A percentile compares a stretch with the other conserved stretches of the same genome.
Conservation (phyloP, 768 basidiomycete genomes). For the Phaffia tasmanica region DNA sequence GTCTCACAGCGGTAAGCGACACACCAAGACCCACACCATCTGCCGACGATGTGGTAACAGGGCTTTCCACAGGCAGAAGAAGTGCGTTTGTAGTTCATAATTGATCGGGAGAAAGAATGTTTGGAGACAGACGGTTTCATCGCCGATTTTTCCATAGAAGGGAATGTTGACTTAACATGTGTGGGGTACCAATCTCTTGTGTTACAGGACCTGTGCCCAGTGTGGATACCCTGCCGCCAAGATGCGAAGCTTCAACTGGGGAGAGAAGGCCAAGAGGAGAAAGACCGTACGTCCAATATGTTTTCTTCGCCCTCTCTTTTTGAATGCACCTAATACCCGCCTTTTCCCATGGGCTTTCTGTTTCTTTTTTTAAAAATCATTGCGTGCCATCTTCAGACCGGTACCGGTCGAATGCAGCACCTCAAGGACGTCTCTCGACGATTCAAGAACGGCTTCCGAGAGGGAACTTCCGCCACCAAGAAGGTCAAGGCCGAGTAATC, state of each 20-base stretch:
- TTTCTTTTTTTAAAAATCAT: neutral
- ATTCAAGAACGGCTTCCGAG: constrained; percentile 75
- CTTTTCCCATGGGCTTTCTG: neutral
- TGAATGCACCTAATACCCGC: neutral
- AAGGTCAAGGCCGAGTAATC: constrained; percentile 48
- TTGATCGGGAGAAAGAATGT: neutral
- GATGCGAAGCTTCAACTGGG: constrained; percentile 94
- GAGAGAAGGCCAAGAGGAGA: constrained; percentile 97
- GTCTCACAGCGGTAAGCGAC: constrained; percentile 32
- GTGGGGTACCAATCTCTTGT: neutral
- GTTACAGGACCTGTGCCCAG: constrained; percentile 65
- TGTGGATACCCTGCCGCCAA: constrained; percentile 96
- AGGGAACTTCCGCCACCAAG: constrained; percentile 86
- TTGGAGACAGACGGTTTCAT: neutral
- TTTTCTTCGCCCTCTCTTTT: neutral
- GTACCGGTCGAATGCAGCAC: constrained; percentile 89
- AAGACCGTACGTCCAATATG: constrained; percentile 58
- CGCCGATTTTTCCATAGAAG: neutral
- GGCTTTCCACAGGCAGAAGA: constrained; percentile 96
- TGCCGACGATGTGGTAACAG: constrained; percentile 95
- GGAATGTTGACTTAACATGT: neutral
- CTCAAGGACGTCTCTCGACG: constrained; percentile 83
- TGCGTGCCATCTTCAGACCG: constrained; percentile 36
- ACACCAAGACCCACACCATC: constrained; percentile 43
- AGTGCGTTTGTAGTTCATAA: constrained; percentile 51